Conservation (phyloP, 1,139 yeast species). For the Groenewaldozyma auringiensis region DNA sequence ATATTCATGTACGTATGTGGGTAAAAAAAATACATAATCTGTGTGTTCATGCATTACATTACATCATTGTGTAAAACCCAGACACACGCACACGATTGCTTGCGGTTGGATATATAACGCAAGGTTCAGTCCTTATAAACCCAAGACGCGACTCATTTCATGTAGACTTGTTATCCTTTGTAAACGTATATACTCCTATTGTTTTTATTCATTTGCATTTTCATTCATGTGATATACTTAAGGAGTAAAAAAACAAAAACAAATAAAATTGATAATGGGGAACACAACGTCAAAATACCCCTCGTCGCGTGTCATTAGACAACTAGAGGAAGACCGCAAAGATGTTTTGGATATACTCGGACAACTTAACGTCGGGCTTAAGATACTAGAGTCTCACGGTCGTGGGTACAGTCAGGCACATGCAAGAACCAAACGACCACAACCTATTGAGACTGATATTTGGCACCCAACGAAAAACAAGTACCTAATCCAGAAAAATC, state of each 20-base stretch:
- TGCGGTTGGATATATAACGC: too few relatives aligned
- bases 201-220: neutral
- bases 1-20: too few relatives aligned
- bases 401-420: neutral
- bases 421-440: neutral
- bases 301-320: neutral
- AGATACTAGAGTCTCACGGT: neutral
- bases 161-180: too few relatives aligned
- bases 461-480: neutral
- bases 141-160: neutral
- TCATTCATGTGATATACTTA: neutral
- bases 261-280: neutral
- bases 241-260: neutral
- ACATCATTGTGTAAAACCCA: too few relatives aligned
- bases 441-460: neutral
- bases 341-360: neutral
- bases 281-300: neutral
- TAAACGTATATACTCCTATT: neutral
- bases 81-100: too few relatives aligned
- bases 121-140: too few relatives aligned
- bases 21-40: too few relatives aligned
- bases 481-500: neutral
- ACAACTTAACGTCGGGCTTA: neutral
- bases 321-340: constrained; percentile 1
- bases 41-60: too few relatives aligned